Percentiles rank a stretch among this genome's conserved stretches.
phyloP scores from a whole-genome alignment of 768 basidiomycete genomes.

The Lactifluus volemus region DNA sequence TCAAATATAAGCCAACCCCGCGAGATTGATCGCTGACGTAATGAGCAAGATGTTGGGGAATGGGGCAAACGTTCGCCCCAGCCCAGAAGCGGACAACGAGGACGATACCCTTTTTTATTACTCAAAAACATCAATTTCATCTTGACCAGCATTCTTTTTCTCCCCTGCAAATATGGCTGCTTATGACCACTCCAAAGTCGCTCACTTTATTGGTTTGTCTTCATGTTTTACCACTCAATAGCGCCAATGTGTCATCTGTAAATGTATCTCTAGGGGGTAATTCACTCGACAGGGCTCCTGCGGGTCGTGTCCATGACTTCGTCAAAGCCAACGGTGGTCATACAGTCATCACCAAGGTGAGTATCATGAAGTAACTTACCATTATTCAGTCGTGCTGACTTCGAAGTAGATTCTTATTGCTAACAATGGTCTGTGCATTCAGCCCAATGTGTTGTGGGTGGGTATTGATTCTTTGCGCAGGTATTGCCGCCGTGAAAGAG shows the following conservation, averaged over 20 bases:
- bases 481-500: slow-evolving; percentile 98
- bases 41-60: slow-evolving; percentile 14
- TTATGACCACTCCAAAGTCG: slow-evolving; percentile 51
- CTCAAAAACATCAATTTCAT: slow-evolving; percentile 1
- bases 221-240: slow-evolving; percentile 12
- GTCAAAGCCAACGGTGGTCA: slow-evolving; percentile 89
- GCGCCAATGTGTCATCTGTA: slow-evolving; percentile 16
- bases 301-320: slow-evolving; percentile 80
- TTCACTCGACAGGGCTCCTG: slow-evolving; percentile 74
- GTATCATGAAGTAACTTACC: slow-evolving; percentile 18
- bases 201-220: slow-evolving; percentile 52
- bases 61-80: slow-evolving; percentile 17
- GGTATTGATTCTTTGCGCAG: slow-evolving; percentile 31
- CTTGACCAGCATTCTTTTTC: neutral
- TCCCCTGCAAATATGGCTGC: slow-evolving; percentile 23
- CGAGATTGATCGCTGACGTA: slow-evolving; percentile 7
- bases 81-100: slow-evolving; percentile 9
- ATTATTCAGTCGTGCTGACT: neutral
- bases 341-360: slow-evolving; percentile 96
- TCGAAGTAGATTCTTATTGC: slow-evolving; percentile 85
- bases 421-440: slow-evolving; percentile 68
- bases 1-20: neutral
- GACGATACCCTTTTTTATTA: neutral
- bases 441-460: neutral
- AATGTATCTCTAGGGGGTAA: slow-evolving; percentile 65